Conservation (phyloP, 768 basidiomycete genomes). For the Inosperma sp. region DNA sequence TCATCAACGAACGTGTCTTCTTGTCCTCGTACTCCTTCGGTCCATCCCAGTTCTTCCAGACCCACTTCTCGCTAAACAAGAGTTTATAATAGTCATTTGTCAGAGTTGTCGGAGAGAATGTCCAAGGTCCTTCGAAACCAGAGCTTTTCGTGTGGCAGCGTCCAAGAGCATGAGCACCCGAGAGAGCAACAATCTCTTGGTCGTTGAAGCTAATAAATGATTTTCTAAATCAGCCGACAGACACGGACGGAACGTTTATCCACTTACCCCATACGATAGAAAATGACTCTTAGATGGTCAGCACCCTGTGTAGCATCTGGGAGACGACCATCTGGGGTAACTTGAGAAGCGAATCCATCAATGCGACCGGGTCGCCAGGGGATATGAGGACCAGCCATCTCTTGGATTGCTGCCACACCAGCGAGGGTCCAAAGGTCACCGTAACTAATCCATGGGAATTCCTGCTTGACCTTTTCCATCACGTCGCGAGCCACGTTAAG, state of each 20-base stretch:
- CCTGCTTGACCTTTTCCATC: constrained; percentile 82
- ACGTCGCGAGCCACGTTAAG: constrained; percentile 75
- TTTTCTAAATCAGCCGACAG: constrained; percentile 58
- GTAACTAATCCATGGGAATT: too few species aligned
- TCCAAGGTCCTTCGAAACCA: too few species aligned
- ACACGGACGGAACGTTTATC: background rate
- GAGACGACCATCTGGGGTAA: constrained; percentile 83
- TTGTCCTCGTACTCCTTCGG: constrained; percentile 83
- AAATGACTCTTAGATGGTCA: constrained; percentile 84
- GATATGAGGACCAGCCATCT: constrained; percentile 89
- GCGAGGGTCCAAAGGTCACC: constrained; percentile 96
- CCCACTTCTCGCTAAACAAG: constrained; percentile 92
- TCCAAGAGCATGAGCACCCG: constrained; percentile 92
- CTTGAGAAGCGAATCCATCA: constrained; percentile 72
- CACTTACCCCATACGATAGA: constrained; percentile 79
- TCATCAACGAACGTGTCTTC: constrained; percentile 73
- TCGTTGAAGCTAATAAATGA: too few species aligned
- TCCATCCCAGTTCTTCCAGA: constrained; percentile 91
- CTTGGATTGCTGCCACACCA: constrained; percentile 88
- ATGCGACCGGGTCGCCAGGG: constrained; percentile 93
- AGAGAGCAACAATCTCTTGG: constrained; percentile 94
- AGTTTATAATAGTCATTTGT: constrained; percentile 93
- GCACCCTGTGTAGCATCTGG: constrained; percentile 85
- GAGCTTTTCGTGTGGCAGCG: constrained; percentile 85
- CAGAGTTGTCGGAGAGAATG: too few species aligned